A percentile compares a stretch with the other conserved stretches of the same genome.
These are phyloP conservation scores for Bjerkandera adusta DNA, from an alignment of 1,284 basidiomycete genomes.

Conservation along the genomic window DNA sequence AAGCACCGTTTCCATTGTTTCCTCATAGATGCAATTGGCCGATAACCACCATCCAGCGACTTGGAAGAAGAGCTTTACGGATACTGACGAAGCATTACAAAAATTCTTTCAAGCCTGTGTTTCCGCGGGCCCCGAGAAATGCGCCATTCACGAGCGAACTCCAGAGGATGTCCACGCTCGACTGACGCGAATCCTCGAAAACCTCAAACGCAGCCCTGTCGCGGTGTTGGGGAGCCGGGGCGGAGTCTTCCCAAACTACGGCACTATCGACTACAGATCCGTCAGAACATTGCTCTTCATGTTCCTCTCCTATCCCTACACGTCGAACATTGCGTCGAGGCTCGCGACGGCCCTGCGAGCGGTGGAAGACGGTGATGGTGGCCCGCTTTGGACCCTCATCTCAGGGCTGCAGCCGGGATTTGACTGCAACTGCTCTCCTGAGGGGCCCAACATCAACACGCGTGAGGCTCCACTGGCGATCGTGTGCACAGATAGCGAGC, in stretches of 20 bases:
- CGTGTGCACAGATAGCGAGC: constrained; percentile 8
- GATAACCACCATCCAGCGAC: neutral
- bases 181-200: neutral
- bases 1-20: no score
- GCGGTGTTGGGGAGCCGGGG: no score
- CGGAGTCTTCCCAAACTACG: constrained; percentile 4
- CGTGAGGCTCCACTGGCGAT: neutral
- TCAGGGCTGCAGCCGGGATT: no score
- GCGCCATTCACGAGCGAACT: constrained; percentile 4
- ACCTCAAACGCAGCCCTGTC: constrained; percentile 3
- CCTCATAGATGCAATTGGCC: no score
- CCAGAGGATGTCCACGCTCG: constrained; percentile 2
- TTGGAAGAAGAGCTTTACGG: constrained; percentile 4
- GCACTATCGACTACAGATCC: constrained; percentile 16
- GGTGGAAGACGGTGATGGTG: neutral
- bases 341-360: neutral
- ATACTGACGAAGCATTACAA: neutral
- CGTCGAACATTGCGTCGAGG: constrained; percentile 6
- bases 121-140: neutral
- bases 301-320: constrained; percentile 17
- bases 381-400: no score
- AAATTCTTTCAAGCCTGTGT: constrained; percentile 6
- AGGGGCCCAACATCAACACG: neutral
- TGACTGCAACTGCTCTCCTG: no score
- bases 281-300: constrained; percentile 9